Base-by-base conservation (phyloP, 352 stramenopile genomes). In the Aphanomyces euteiches region DNA sequence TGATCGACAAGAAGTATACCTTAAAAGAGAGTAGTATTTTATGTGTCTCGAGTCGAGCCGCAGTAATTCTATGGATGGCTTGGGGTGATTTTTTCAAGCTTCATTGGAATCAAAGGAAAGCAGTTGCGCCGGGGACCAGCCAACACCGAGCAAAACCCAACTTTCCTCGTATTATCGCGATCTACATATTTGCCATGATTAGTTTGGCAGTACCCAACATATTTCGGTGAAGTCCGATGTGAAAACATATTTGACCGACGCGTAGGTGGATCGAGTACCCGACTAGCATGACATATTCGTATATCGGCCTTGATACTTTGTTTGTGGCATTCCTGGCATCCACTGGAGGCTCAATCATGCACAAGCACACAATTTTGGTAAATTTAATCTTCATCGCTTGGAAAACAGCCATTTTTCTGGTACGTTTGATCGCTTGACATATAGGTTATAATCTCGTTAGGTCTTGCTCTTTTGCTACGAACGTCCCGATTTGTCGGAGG, bases 321-420 rank as follows among this genome's bases (percentile, higher is more conserved):
- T 61, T 95, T 7, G 79, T 84, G 4, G 92, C 93, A 84, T 92
- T 95, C 57, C 74, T 92, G 13, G 87, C 90, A 3, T 95, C 87
- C 3, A 93, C 92, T 21, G 87, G 87, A 13, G 76, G 87, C 17
- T 92, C 85, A 2, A 84, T 95, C 36, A 66, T 92, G 58, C 85
- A 90, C 56, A 85, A 6, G 5, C 36, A 50, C 41, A 48, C 65
- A 17, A 21, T 73, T 7, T 6, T 67, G 13, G 28, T 68, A 41
- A 70, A 95, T 54, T 39, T 79, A 0, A n/a, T 90, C 3, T 79
- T 81, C 5, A 66, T 91, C 0, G 34, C 89, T 15, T 82, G 90
- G n/a, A 80, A n/a, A n/a, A 61, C 43, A 4, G 56, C 61, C 19
- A 19, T 54, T 34, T 63, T 60, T 56, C 40, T 61, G 15, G 37